phyloP scores from a whole-genome alignment of 2,329 filamentous ascomycete genomes.

The Trichoderma oligosporum region DNA sequence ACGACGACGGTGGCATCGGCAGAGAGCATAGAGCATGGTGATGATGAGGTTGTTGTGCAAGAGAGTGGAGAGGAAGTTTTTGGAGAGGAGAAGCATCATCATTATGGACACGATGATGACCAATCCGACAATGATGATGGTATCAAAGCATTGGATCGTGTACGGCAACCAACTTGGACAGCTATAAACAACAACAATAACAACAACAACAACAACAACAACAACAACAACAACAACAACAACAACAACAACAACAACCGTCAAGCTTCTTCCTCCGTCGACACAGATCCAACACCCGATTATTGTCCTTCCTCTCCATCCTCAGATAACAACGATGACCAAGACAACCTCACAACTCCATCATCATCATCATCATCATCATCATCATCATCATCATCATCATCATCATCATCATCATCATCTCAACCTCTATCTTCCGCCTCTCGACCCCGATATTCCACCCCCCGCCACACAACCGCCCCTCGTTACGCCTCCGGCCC shows the following conservation, averaged over 20 bases:
- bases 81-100: neutral
- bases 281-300: no score
- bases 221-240: no score
- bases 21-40: neutral
- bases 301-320: neutral
- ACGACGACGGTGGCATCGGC: neutral
- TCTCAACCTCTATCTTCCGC: neutral
- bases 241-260: no score
- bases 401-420: slow-evolving; percentile 16
- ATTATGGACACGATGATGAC: neutral
- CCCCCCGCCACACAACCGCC: slow-evolving; percentile 21
- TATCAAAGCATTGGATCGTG: neutral
- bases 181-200: neutral
- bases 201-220: no score
- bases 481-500: slow-evolving; percentile 24
- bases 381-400: slow-evolving; percentile 17
- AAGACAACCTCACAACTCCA: neutral
- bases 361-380: neutral
- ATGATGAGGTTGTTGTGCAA: neutral
- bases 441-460: slow-evolving; percentile 21
- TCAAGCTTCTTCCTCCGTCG: no score
- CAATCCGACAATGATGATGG: neutral
- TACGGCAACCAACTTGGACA: neutral
- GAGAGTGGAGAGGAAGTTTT: neutral
- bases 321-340: neutral